Evolutionary conservation across 495 filamentous ascomycete genomes (phyloP), one percentile per base, ranked within the genome.

Genomic region (Bacidia rubella): DNA sequence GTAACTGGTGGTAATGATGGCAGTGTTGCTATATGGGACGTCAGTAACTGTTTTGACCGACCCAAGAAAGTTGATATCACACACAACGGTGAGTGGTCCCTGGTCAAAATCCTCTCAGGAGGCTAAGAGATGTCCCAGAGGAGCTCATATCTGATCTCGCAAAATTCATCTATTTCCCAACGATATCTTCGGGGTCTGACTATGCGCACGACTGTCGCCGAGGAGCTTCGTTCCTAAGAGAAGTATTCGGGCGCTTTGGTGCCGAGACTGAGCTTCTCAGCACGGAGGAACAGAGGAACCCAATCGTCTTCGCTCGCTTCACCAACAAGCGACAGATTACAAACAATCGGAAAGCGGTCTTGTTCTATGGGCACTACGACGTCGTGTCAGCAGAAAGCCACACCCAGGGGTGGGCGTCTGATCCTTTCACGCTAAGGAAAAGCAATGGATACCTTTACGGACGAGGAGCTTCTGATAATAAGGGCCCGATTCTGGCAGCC

Each of bases 291-390:
- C 74, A 78, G 11, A 81, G 81, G 42, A 97, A 97, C 63, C 92
- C 92, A 1, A 79, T 97, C 21, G 87, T 98, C 1, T 84, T 83
- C 63, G 90, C 92, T 27, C 82, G 82, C 52, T 98, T 98, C 63
- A 74, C 77, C 47, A 87, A 86, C 21, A 87, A 76, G 62, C 76
- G 65, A 3, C 62, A 71, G 21, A 74, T 74, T 2, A 61, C 67
- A 0, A 67, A 65, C 12, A 70, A 74, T 23, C 76, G 87, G 21
- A 95, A 90, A 68, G 89, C 85, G 0, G 84, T 96, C 29, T 71
- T 98, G 12, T 98, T 98, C 65, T 98, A 98, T 64, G 93, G 93
- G 2, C 92, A 98, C 59, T 98, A 98, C 67, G 92, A 98, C 54
- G 87, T 98, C n/a, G 89, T 98, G n/a, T 77, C 86, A 19, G 92